Conservation (phyloP, 768 basidiomycete species). For the Vararia minispora region DNA sequence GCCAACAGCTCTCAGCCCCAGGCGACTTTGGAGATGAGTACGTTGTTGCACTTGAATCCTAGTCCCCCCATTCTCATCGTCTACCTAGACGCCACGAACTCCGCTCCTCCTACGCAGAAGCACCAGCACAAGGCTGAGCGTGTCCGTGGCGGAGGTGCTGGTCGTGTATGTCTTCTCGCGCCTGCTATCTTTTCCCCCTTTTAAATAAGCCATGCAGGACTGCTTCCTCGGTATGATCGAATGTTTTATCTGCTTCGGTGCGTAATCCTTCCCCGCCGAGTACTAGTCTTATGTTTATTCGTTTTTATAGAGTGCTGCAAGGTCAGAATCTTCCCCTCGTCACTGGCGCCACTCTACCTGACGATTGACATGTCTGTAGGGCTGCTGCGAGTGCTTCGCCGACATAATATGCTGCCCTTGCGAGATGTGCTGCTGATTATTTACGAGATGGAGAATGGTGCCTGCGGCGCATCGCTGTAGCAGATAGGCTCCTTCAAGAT, state of each 20-base stretch:
- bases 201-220: constrained; percentile 30
- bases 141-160: constrained; percentile 63
- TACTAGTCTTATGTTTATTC: neutral
- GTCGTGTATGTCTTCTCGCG: constrained; percentile 3
- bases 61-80: neutral
- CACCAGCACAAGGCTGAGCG: constrained; percentile 40
- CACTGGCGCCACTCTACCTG: neutral
- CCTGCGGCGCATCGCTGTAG: too few relatives aligned
- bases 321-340: constrained; percentile 25
- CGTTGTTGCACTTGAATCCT: constrained; percentile 17
- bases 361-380: constrained; percentile 25
- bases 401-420: constrained; percentile 75
- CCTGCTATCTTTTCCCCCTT: constrained; percentile 1
- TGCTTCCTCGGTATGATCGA: constrained; percentile 50
- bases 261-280: constrained; percentile 16
- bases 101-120: constrained; percentile 24
- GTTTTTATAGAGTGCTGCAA: constrained; percentile 58
- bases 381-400: constrained; percentile 56
- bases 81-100: constrained; percentile 34
- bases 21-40: constrained; percentile 53
- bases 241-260: constrained; percentile 69
- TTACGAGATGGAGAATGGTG: too few relatives aligned
- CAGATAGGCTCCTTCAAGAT: too few relatives aligned
- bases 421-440: constrained; percentile 57
- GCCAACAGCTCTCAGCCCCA: constrained; percentile 43